A percentile compares a stretch with the other conserved stretches of the same genome.
Conservation (phyloP, 495 filamentous ascomycete genomes). For the Penicillium desertorum region DNA sequence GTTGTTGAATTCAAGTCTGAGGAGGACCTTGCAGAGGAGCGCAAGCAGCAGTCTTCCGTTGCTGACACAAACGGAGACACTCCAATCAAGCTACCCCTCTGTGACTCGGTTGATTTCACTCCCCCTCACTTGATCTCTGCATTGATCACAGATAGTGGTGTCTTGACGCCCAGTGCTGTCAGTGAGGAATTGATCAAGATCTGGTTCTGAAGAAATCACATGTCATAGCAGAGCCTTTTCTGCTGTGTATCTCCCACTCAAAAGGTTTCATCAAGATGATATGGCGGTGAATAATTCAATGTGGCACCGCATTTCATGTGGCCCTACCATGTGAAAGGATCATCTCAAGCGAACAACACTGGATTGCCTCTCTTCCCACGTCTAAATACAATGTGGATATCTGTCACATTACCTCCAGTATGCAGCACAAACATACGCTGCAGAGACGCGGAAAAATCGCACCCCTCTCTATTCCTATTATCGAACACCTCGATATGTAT, state of each 20-base stretch:
- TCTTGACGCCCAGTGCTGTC: slow-evolving; percentile 72
- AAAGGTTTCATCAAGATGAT: neutral
- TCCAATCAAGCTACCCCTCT: slow-evolving; percentile 29
- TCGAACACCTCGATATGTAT: neutral
- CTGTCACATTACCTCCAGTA: neutral
- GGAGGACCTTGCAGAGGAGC: slow-evolving; percentile 49
- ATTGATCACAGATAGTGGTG: slow-evolving; percentile 73
- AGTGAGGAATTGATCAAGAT: slow-evolving; percentile 78
- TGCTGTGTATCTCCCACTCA: no score
- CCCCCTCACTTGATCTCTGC: slow-evolving; percentile 78
- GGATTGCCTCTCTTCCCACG: neutral
- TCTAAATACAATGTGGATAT: neutral
- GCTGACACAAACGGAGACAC: slow-evolving; percentile 25
- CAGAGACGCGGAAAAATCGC: neutral
- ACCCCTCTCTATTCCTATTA: neutral
- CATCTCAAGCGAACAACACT: neutral
- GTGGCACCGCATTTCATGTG: neutral
- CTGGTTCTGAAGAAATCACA: slow-evolving; percentile 57
- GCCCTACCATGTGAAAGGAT: slow-evolving; percentile 3
- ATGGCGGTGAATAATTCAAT: neutral
- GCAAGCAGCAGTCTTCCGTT: slow-evolving; percentile 28
- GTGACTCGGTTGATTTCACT: slow-evolving; percentile 80
- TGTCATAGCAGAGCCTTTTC: neutral
- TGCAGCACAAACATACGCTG: slow-evolving; percentile 2
- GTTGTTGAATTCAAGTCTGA: slow-evolving; percentile 67